Evolutionary conservation across 2,329 filamentous ascomycete species (phyloP), one percentile per base, ranked within the genome.

Genomic region (Ascocoryne sarcoides): DNA sequence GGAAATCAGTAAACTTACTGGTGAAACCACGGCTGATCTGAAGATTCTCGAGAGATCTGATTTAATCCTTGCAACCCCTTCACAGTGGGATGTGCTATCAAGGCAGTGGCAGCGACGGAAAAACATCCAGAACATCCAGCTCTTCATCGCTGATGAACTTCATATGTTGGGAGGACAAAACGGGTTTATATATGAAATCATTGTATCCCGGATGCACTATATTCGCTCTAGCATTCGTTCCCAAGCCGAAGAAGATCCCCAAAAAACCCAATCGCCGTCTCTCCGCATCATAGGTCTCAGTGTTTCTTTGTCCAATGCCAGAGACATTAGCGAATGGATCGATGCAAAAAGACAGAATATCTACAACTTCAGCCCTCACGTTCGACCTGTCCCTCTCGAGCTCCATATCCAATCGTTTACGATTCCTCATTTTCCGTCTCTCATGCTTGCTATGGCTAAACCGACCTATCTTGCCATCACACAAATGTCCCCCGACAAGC

Each of bases 391-490:
- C 14, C 89, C 90, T 16, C 68, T 98, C 21, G 90, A 96, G 61
- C 75, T 98, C 42, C 88, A 95, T 60, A 83, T 98, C 35, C 92
- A 98, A 63, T 90, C 89, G 1, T 98, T 92, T 66, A 85, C 82
- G 19, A 94, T 95, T 45, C 88, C 93, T 34, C 93, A 98, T 60
- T 95, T 95, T 67, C 93, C 92, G 3, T 96, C 92, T 9, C 73
- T 98, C 30, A 98, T 98, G 92, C 75, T 98, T 52, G 89, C 92
- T 10, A 98, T 98, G 92, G 87, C 89, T 12, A 90, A 93, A 62
- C 93, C 93, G 15, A 82, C 87, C 1, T 96, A 95, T 61, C 70
- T 86, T 45, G 84, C 90, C 2, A 85, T 98, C 51, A 76, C 87
- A 2, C 87, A 94, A 55, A 76, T 94, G 60, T 93, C 92, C 5